phyloP scores from a whole-genome alignment of 768 basidiomycete species.

The Russula vinacea region DNA sequence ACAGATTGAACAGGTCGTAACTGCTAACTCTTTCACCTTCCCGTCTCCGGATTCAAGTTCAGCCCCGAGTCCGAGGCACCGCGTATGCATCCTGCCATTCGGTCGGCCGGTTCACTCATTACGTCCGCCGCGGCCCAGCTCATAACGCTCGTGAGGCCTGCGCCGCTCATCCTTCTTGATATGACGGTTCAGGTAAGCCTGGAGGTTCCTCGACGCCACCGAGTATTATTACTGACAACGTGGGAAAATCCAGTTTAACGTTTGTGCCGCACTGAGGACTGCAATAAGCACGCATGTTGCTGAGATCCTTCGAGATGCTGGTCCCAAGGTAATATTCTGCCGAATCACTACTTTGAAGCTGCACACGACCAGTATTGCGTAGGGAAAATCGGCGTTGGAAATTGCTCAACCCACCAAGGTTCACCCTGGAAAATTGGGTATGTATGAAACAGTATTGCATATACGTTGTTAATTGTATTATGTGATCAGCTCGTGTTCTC shows the following conservation, averaged over 20 bases:
- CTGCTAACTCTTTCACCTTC: conserved; percentile 3
- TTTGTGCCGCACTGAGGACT: conserved; percentile 1
- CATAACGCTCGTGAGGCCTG: conserved; percentile 12
- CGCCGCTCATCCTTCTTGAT: conserved; percentile 3
- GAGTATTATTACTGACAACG: neutral
- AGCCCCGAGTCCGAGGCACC: conserved; percentile 7
- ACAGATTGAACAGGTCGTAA: neutral
- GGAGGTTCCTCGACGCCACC: no score
- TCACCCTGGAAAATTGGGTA: conserved; percentile 26
- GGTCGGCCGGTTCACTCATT: conserved; percentile 12
- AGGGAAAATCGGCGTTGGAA: conserved; percentile 37
- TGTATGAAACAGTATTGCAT: no score
- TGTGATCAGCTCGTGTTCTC: conserved; percentile 32
- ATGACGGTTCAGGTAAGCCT: conserved; percentile 4
- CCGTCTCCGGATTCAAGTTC: conserved; percentile 4
- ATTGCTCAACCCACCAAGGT: conserved; percentile 37
- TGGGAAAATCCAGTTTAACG: conserved; percentile 7
- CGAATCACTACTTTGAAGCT: neutral
- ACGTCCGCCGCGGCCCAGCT: conserved; percentile 15
- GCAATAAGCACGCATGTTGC: conserved; percentile 9
- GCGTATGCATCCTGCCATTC: conserved; percentile 7
- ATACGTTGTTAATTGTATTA: no score
- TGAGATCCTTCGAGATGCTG: conserved; percentile 28
- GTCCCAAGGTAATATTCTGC: conserved; percentile 11
- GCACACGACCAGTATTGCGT: neutral